Conservation (phyloP, 2,329 filamentous ascomycete species). For the Trichoderma koningiopsis region DNA sequence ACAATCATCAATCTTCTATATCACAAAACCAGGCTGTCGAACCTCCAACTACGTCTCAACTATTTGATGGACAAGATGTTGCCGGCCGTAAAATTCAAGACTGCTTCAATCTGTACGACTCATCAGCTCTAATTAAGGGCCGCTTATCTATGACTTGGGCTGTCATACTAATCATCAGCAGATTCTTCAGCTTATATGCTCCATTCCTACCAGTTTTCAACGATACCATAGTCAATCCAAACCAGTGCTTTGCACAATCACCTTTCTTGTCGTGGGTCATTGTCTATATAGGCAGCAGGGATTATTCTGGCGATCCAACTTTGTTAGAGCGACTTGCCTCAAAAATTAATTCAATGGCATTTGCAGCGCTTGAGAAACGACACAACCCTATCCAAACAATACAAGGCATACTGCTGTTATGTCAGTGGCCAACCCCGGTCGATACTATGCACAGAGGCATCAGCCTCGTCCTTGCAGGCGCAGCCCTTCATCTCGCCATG, state of each 20-base stretch:
- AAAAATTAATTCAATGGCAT: slow-evolving; percentile 40
- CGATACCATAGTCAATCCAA: background rate
- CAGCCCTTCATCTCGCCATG: slow-evolving; percentile 44
- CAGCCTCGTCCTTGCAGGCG: slow-evolving; percentile 43
- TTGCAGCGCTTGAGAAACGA: slow-evolving; percentile 37
- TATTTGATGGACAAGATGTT: slow-evolving; percentile 8
- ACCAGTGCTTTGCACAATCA: slow-evolving; percentile 9
- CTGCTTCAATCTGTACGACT: slow-evolving; percentile 12
- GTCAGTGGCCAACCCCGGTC: slow-evolving; percentile 44
- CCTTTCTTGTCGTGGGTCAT: slow-evolving; percentile 43
- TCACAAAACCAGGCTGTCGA: background rate
- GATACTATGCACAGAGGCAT: slow-evolving; percentile 45
- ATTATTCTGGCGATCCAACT: slow-evolving; percentile 41
- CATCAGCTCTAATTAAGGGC: background rate
- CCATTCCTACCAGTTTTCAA: slow-evolving; percentile 10
- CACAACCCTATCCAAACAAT: slow-evolving; percentile 33
- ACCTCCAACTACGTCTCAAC: background rate
- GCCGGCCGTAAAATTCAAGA: slow-evolving; percentile 8
- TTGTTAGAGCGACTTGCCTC: slow-evolving; percentile 38
- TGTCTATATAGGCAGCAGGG: slow-evolving; percentile 41
- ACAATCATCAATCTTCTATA: background rate
- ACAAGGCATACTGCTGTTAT: slow-evolving; percentile 43
- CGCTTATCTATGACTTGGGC: no score
- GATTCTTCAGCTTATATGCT: slow-evolving; percentile 14
- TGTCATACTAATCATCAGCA: background rate